These are phyloP conservation scores for Phoma herbarum DNA, from an alignment of 2,329 filamentous ascomycete genomes.

Conservation along the genomic window DNA sequence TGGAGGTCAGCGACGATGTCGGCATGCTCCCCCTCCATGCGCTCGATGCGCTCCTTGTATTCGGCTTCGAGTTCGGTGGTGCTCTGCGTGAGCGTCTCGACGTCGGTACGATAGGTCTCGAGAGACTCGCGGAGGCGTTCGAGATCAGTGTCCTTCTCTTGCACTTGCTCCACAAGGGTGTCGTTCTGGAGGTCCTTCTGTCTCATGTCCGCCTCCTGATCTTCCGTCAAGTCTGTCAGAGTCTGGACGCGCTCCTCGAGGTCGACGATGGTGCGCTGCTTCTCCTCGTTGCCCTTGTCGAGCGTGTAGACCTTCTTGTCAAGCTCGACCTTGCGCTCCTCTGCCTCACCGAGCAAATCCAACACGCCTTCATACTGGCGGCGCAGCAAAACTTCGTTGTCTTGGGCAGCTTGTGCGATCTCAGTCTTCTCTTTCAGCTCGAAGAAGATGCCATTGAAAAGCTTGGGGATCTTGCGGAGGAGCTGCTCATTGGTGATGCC, in stretches of 20 bases:
- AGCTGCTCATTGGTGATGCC: slow-evolving; percentile 53
- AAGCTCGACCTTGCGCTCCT: slow-evolving; percentile 49
- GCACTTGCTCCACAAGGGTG: slow-evolving; percentile 39
- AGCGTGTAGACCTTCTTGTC: slow-evolving; percentile 49
- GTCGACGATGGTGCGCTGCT: slow-evolving; percentile 49
- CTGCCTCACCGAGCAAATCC: slow-evolving; percentile 41
- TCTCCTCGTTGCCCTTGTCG: slow-evolving; percentile 50
- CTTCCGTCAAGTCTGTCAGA: slow-evolving; percentile 40
- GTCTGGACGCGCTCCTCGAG: slow-evolving; percentile 46
- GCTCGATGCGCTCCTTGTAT: slow-evolving; percentile 46
- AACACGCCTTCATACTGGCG: slow-evolving; percentile 44
- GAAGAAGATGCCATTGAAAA: slow-evolving; percentile 51
- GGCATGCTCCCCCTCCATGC: slow-evolving; percentile 53
- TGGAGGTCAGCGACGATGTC: slow-evolving; percentile 50
- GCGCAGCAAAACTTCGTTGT: slow-evolving; percentile 50
- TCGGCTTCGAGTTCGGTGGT: slow-evolving; percentile 53
- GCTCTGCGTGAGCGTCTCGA: slow-evolving; percentile 49
- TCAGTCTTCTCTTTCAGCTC: slow-evolving; percentile 45
- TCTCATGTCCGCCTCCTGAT: slow-evolving; percentile 48
- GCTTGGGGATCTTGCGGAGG: slow-evolving; percentile 47
- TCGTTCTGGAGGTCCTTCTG: slow-evolving; percentile 42
- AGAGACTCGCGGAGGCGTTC: slow-evolving; percentile 51
- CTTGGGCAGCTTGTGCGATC: slow-evolving; percentile 42
- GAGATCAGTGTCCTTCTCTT: slow-evolving; percentile 48
- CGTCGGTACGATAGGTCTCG: slow-evolving; percentile 52